Evolutionary conservation across 345 rosid genomes (phyloP).

Genomic region (Citrus unshiu): DNA sequence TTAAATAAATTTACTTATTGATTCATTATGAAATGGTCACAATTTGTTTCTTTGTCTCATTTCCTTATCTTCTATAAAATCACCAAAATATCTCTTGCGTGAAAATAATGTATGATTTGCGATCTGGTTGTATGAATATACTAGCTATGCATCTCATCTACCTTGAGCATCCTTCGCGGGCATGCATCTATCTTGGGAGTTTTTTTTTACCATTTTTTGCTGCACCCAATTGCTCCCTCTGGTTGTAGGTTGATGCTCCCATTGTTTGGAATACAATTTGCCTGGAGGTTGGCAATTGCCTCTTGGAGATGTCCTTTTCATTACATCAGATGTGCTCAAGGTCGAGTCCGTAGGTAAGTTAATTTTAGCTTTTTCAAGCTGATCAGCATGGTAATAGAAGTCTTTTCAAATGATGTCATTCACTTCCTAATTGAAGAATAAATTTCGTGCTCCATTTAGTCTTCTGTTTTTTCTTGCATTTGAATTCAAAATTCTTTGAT

Average conservation of each 20-base stretch:
- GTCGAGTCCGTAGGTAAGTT: slow-evolving; percentile 42
- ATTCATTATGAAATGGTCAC: neutral
- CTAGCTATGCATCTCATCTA: neutral
- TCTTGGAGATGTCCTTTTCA: slow-evolving; percentile 38
- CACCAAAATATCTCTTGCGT: neutral
- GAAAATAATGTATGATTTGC: neutral
- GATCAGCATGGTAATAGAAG: neutral
- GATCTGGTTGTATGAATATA: neutral
- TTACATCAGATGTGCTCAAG: slow-evolving; percentile 37
- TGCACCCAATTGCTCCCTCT: slow-evolving; percentile 1
- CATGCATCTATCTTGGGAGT: neutral
- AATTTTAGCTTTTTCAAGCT: slow-evolving; percentile 1
- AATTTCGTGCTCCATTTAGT: neutral
- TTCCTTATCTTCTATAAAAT: neutral
- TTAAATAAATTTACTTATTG: neutral
- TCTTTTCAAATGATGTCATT: neutral
- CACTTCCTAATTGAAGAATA: neutral
- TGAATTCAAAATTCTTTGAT: neutral
- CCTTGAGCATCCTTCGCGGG: neutral
- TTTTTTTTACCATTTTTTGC: neutral
- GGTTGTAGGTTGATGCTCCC: slow-evolving; percentile 53
- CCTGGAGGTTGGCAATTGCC: slow-evolving; percentile 35
- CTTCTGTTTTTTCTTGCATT: neutral
- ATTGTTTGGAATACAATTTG: slow-evolving; percentile 43
- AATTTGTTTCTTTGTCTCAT: neutral